Conservation (phyloP, 2,329 filamentous ascomycete species). For the Keithomyces neogunnii region DNA sequence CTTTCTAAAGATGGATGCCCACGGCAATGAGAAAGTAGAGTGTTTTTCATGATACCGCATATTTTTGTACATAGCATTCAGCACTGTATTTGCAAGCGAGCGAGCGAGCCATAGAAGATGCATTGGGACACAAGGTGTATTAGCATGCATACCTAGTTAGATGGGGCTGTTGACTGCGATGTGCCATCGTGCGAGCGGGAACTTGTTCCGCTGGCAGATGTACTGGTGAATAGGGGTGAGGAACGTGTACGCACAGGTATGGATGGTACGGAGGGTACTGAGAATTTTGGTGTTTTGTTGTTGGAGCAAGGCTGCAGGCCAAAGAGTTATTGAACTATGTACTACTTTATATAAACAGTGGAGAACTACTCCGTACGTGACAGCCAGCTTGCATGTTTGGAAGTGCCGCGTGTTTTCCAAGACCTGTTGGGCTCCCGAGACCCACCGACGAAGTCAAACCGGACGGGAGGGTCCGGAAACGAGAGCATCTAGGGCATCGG, state of each 20-base stretch:
- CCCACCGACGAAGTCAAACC: neutral
- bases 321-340: no score
- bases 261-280: no score
- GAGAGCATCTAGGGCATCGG: neutral
- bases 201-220: neutral
- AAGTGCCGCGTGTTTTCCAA: no score
- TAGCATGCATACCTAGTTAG: neutral
- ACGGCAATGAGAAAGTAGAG: neutral
- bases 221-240: neutral
- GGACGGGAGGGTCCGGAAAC: neutral
- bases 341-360: neutral
- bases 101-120: conserved; percentile 3
- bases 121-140: neutral
- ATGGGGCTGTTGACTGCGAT: neutral
- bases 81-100: conserved; percentile 1
- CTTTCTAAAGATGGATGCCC: neutral
- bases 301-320: no score
- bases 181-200: neutral
- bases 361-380: neutral
- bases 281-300: no score
- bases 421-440: no score
- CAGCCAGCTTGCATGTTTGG: no score
- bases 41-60: conserved; percentile 2
- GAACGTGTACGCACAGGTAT: no score
- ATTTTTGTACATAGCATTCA: conserved; percentile 5